Percentiles rank a stretch among this genome's conserved stretches.
Conservation (phyloP, 306 rosid species). For the Medicago arabica region DNA sequence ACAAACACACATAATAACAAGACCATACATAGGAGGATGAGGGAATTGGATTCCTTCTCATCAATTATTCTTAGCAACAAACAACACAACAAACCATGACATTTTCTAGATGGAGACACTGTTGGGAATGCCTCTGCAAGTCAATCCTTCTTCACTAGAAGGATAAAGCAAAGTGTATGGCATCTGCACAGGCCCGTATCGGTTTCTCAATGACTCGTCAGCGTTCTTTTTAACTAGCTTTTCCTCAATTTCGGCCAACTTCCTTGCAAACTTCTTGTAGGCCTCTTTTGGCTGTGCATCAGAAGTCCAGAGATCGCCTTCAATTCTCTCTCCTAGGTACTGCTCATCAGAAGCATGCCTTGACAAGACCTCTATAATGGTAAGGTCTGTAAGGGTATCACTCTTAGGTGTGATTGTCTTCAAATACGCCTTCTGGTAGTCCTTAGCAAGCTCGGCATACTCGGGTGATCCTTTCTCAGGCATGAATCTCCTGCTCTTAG, state of each 20-base stretch:
- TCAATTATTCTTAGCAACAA: constrained; percentile 25
- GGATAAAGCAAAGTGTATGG: constrained; percentile 86
- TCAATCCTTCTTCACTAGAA: constrained; percentile 67
- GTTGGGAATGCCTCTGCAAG: constrained; percentile 77
- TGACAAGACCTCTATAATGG: constrained; percentile 69
- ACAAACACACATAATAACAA: background rate
- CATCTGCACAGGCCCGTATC: constrained; percentile 67
- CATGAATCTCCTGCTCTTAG: constrained; percentile 64
- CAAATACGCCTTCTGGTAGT: constrained; percentile 55
- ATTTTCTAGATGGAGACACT: constrained; percentile 61
- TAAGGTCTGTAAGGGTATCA: constrained; percentile 58
- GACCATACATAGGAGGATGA: background rate
- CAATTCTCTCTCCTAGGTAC: constrained; percentile 60
- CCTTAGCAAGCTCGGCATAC: constrained; percentile 55
- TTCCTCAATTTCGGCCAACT: constrained; percentile 40
- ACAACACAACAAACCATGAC: background rate
- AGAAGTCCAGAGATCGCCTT: constrained; percentile 44
- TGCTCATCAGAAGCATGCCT: constrained; percentile 68
- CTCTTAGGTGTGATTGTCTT: constrained; percentile 63
- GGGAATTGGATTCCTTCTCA: constrained; percentile 13
- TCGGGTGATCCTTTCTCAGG: constrained; percentile 60
- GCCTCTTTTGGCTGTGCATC: constrained; percentile 24
- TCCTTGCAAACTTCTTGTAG: constrained; percentile 43
- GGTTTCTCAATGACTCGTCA: constrained; percentile 49
- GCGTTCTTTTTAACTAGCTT: constrained; percentile 39